These are phyloP conservation scores for Trypanosoma boissoni DNA, from an alignment of 208 protist species.

Conservation along the genomic window DNA sequence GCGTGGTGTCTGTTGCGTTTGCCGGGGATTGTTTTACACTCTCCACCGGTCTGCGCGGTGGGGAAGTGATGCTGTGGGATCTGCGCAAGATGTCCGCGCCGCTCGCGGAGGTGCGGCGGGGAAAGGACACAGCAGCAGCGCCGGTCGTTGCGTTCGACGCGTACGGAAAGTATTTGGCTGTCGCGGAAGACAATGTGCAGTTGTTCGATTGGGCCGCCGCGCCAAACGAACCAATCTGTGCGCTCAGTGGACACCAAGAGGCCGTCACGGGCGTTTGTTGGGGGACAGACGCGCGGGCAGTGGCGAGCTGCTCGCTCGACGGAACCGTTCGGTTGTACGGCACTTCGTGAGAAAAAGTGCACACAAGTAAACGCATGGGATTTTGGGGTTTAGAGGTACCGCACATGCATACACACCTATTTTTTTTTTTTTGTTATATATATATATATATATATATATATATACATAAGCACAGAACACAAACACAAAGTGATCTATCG, in stretches of 20 bases:
- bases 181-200: conserved; percentile 15
- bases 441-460: neutral
- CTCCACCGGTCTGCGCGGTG: conserved; percentile 66
- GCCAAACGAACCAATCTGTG: conserved; percentile 9
- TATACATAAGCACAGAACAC: no score
- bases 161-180: conserved; percentile 32
- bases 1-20: conserved; percentile 80
- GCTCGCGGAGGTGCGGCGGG: conserved; percentile 27
- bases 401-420: neutral
- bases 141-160: conserved; percentile 42
- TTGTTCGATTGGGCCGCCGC: conserved; percentile 26
- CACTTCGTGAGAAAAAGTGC: conserved; percentile 13
- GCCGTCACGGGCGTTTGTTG: conserved; percentile 43
- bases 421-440: neutral
- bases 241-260: conserved; percentile 17
- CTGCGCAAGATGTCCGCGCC: conserved; percentile 90
- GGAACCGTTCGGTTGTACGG: conserved; percentile 47
- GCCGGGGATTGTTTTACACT: conserved; percentile 94
- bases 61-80: conserved; percentile 94
- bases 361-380: no score
- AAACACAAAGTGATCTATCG: neutral
- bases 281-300: conserved; percentile 25
- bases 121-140: conserved; percentile 5
- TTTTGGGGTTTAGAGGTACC: no score
- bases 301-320: conserved; percentile 44